phyloP scores from a whole-genome alignment of 2,329 filamentous ascomycete species.

The Paecilomyces formosus region DNA sequence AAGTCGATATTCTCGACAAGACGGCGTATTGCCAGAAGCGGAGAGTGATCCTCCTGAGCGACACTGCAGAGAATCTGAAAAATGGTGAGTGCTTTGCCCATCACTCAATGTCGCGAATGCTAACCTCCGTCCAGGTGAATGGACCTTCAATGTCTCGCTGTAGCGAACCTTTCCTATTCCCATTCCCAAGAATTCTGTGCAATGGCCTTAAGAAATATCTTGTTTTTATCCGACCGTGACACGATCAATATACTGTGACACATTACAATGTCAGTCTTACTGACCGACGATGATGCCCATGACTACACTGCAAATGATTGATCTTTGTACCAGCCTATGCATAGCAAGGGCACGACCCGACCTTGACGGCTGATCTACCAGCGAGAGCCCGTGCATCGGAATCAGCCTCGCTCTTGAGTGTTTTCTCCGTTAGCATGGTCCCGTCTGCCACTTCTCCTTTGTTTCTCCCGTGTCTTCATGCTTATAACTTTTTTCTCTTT shows the following conservation, averaged over 20 bases:
- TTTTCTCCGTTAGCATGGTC: not conserved
- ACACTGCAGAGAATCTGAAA: slow-evolving; percentile 87
- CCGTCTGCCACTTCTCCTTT: not conserved
- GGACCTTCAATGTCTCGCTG: slow-evolving; percentile 40
- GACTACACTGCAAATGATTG: not conserved
- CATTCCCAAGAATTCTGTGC: not conserved
- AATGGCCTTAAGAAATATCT: not conserved
- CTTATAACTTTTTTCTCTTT: not conserved
- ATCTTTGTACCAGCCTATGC: not conserved
- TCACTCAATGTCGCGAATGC: slow-evolving; percentile 4
- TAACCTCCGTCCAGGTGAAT: slow-evolving; percentile 26
- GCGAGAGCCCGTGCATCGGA: not conserved
- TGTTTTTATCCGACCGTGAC: not conserved
- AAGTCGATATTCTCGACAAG: slow-evolving; percentile 98
- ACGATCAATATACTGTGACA: not conserved
- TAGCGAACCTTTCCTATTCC: slow-evolving; percentile 10
- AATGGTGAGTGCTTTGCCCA: slow-evolving; percentile 54
- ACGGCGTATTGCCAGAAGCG: slow-evolving; percentile 94
- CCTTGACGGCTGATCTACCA: not conserved
- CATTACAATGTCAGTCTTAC: not conserved
- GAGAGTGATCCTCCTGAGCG: slow-evolving; percentile 78
- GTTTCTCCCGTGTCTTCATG: not conserved
- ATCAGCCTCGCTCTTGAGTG: not conserved
- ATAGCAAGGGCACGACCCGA: not conserved
- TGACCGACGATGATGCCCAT: not conserved